Conservation (phyloP, 2,329 filamentous ascomycete species). For the Fusarium incarnatum region DNA sequence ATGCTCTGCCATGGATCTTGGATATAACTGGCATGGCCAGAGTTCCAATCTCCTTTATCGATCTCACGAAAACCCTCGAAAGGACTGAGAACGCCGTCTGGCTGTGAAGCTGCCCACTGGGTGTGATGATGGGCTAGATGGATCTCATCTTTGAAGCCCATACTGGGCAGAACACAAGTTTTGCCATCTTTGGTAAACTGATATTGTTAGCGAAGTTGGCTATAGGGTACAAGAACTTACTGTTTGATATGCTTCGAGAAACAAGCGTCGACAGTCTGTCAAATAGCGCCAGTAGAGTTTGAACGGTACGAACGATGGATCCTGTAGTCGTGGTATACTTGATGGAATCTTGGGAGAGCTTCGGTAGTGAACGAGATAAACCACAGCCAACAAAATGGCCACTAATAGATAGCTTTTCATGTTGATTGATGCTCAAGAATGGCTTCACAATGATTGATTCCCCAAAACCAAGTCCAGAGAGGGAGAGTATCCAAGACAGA, state of each 20-base stretch:
- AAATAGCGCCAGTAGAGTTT: constrained; percentile 41
- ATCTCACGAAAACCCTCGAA: constrained; percentile 54
- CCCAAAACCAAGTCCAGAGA: not conserved
- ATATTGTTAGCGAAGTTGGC: rapidly evolving
- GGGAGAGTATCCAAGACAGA: no score
- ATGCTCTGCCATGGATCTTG: constrained; percentile 52
- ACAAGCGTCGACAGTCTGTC: constrained; percentile 48
- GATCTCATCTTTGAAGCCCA: constrained; percentile 55
- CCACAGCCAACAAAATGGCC: not conserved
- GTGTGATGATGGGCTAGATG: constrained; percentile 55
- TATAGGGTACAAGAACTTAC: constrained; percentile 5
- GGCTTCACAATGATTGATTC: not conserved
- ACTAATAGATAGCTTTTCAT: constrained; percentile 17
- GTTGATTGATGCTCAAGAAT: not conserved
- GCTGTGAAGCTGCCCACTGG: constrained; percentile 56
- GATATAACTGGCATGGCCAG: constrained; percentile 52
- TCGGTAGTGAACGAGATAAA: not conserved
- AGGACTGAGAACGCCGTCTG: constrained; percentile 52
- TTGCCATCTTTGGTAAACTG: constrained; percentile 56
- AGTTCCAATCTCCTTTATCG: constrained; percentile 53
- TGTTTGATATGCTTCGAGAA: constrained; percentile 48
- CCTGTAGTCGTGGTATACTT: not conserved
- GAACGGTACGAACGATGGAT: constrained; percentile 12
- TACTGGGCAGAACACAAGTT: constrained; percentile 55
- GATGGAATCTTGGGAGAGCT: constrained; percentile 8